Base-by-base conservation (phyloP, 2,329 filamentous ascomycete genomes). In the Alternaria sp. region DNA sequence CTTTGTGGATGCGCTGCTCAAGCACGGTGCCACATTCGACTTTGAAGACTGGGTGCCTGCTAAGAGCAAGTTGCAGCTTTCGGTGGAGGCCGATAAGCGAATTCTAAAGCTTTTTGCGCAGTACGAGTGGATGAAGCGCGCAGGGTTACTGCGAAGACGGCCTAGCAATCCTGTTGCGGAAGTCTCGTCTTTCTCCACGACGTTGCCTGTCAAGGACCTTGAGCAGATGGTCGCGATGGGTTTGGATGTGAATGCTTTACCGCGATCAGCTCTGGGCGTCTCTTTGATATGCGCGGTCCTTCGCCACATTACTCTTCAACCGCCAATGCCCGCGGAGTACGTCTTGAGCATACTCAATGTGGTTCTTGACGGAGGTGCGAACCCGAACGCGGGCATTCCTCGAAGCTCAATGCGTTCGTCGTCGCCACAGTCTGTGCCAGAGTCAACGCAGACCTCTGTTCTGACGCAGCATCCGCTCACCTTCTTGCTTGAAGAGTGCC, bases 1-100 rank as follows among this genome's bases (percentile, higher is more conserved):
- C 5, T 79, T 78, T 33, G 74, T 78, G 2, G 58, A 71, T 30
- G 64, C 61, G 6, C 47, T 79, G 21, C 65, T 79, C n/a, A 69
- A 70, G 62, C 50, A 67, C 25, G 75, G 75, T n/a, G 71, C 75
- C 18, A 56, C 70, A 5, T 72, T 78, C 43, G 43, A 53, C 1
- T 63, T 78, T n/a, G 60, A 71, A 30, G 70, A 76, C 4, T 78
- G 77, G 77, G 60, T 53, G 3, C 61, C 65, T 2, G 55, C 51
- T 3, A 68, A 62, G 10, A 63, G 60, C 37, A 59, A 58, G 4
- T 41, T 74, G 7, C 23, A 68, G 21, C 51, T 55, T 7, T 60
- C 59, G 6, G 62, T 33, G 3, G 61, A 59, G 12, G 50, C 43
- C 4, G 60, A 73, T 18, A 74, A 73, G 54, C 63, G 63, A 7